Conservation (phyloP, 192 early-diverging fungal genomes). For the Geosiphon pyriformis region DNA sequence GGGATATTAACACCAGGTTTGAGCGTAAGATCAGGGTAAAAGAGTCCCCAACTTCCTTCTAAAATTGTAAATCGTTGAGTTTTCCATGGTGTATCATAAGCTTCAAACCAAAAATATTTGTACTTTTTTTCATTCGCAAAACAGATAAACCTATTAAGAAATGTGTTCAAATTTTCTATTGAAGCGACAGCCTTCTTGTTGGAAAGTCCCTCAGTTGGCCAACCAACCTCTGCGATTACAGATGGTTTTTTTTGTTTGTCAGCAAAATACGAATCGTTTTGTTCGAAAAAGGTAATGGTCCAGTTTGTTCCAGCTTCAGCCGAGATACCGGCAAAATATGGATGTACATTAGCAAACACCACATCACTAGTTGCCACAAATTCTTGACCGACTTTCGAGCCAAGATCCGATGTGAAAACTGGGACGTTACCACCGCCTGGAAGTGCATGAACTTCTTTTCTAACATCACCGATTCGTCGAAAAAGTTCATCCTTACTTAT, state of each 20-base stretch:
- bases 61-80: slow-evolving; percentile 6
- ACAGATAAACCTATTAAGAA: slow-evolving; percentile 55
- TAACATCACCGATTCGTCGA: slow-evolving; percentile 21
- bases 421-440: slow-evolving; percentile 24
- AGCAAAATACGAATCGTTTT: slow-evolving; percentile 39
- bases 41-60: slow-evolving; percentile 21
- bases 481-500: slow-evolving; percentile 15
- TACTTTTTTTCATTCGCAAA: slow-evolving; percentile 47
- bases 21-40: neutral
- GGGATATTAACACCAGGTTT: slow-evolving; percentile 4
- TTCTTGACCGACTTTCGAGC: slow-evolving; percentile 29
- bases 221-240: slow-evolving; percentile 62
- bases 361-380: slow-evolving; percentile 51
- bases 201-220: slow-evolving; percentile 51
- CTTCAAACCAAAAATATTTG: slow-evolving; percentile 61
- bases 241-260: slow-evolving; percentile 40
- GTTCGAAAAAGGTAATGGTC: slow-evolving; percentile 46
- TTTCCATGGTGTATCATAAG: slow-evolving; percentile 70
- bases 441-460: slow-evolving; percentile 19
- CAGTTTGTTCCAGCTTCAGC: slow-evolving; percentile 43
- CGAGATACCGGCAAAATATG: slow-evolving; percentile 58
- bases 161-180: slow-evolving; percentile 53
- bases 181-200: slow-evolving; percentile 48
- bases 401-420: slow-evolving; percentile 37
- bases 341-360: slow-evolving; percentile 61